Evolutionary conservation across 495 filamentous ascomycete genomes (phyloP), one percentile per base, ranked within the genome.

Genomic region (Neohortaea acidophila): DNA sequence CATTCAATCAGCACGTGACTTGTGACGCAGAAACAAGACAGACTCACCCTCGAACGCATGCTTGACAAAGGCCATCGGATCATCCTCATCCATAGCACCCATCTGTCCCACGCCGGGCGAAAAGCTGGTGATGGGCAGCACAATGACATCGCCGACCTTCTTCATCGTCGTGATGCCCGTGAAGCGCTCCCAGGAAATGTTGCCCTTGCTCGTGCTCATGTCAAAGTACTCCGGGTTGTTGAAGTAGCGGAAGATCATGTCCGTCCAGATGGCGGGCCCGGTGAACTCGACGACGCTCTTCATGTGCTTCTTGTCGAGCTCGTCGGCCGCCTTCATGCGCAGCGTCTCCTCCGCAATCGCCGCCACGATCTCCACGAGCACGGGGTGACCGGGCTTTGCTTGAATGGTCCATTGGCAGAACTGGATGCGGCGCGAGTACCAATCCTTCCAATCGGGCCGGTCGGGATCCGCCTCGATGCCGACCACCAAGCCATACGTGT

Each of bases 341-440:
- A 96, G 63, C 5, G 86, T 79, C 53, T 84, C 73, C 46, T 80
- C 65, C 0, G 85, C 92, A 51, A 97, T 81, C 43, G 75, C 78
- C 11, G 81, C 69, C 20, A 97, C 81, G 36, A 94, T 72, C 40
- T 94, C 84, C 19, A 81, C 71, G 32, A 97, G 65, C 15, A 94
- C 78, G 0, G 89, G 89, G 52, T 97, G 89, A 6, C 89, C 89
- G 0, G 89, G 80, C 57, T 97, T 97, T 28, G 81, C 63, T 53
- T 94, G 87, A 36, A 97, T 94, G 3, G 89, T 97, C 89, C 89
- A 97, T 55, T 97, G 89, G 58, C 89, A 97, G 58, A 97, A 97
- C 52, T 97, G 89, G 35, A 97, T 84, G 20, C 89, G 69, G 36
- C 89, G 79, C 36, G 83, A 85, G 60, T 94, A 97, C 89, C 89